Evolutionary conservation across 2,329 filamentous ascomycete genomes (phyloP).

Genomic region (Ilyonectria robusta): DNA sequence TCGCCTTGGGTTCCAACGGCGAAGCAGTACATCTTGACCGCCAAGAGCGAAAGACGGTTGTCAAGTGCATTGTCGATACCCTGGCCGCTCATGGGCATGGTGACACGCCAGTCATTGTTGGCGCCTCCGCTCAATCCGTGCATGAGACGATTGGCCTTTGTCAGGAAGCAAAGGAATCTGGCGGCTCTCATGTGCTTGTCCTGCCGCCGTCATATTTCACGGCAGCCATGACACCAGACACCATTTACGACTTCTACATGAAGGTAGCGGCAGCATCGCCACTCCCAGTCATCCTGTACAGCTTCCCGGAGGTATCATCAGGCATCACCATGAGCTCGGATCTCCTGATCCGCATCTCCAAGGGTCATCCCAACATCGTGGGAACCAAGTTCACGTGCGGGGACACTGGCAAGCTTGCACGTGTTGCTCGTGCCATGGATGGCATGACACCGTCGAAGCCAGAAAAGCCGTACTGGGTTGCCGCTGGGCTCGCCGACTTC

Average conservation of each 20-base stretch:
- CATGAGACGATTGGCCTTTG: constrained; percentile 77
- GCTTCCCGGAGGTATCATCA: constrained; percentile 71
- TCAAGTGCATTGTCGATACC: constrained; percentile 71
- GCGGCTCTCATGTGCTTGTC: constrained; percentile 76
- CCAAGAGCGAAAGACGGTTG: constrained; percentile 73
- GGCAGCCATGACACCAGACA: constrained; percentile 68
- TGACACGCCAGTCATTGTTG: constrained; percentile 76
- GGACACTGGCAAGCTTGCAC: constrained; percentile 72
- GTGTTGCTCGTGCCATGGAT: constrained; percentile 61
- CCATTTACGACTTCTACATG: constrained; percentile 73
- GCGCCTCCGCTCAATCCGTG: constrained; percentile 77
- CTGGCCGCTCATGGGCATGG: constrained; percentile 70
- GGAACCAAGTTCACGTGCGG: constrained; percentile 75
- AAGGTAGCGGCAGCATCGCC: constrained; percentile 70
- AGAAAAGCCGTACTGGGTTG: constrained; percentile 64
- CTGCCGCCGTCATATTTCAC: constrained; percentile 80
- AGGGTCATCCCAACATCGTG: constrained; percentile 67
- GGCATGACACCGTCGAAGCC: constrained; percentile 17
- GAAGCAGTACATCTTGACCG: constrained; percentile 79
- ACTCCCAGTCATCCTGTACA: constrained; percentile 74
- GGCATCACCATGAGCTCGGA: constrained; percentile 73
- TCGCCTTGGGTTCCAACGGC: constrained; percentile 80
- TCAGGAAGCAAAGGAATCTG: constrained; percentile 72
- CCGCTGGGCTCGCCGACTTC: neutral
- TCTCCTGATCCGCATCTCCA: constrained; percentile 65